Evolutionary conservation across 169 alveolate species (phyloP).

Genomic region (Plasmodium inui): DNA sequence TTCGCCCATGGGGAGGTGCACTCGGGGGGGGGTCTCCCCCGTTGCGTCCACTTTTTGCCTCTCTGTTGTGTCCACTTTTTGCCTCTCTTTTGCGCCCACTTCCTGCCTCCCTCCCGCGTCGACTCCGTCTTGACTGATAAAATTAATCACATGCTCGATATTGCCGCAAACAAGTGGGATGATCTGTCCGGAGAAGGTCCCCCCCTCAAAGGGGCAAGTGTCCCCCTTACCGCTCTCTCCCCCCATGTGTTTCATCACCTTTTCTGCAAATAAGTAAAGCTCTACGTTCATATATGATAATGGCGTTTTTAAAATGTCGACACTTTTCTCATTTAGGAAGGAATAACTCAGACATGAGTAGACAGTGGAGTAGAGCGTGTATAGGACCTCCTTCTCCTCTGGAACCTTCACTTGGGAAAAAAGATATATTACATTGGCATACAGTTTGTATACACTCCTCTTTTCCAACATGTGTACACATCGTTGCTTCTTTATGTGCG

Average conservation of each 20-base stretch:
- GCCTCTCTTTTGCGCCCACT: neutral
- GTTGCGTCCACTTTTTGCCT: neutral
- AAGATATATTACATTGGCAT: slow-evolving; percentile 61
- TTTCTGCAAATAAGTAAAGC: slow-evolving; percentile 58
- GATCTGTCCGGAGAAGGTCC: slow-evolving; percentile 2
- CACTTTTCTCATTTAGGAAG: slow-evolving; percentile 9
- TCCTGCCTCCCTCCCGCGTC: neutral
- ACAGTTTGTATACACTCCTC: slow-evolving; percentile 36
- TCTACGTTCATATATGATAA: slow-evolving; percentile 69
- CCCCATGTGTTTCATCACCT: slow-evolving; percentile 23
- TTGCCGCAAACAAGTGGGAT: slow-evolving; percentile 45
- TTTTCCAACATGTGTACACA: slow-evolving; percentile 23
- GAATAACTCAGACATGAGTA: slow-evolving; percentile 44
- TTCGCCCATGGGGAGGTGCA: slow-evolving; percentile 17
- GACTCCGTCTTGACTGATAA: slow-evolving; percentile 1
- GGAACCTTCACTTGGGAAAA: slow-evolving; percentile 30
- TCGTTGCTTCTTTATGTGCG: slow-evolving; percentile 16
- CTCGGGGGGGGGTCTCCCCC: neutral
- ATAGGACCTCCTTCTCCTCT: slow-evolving; percentile 33
- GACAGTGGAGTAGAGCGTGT: slow-evolving; percentile 49
- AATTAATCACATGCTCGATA: slow-evolving; percentile 25
- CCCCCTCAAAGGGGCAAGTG: neutral
- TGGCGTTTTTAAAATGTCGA: slow-evolving; percentile 45
- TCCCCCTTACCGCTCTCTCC: neutral
- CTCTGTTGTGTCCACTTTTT: neutral